Percentiles rank a stretch among this genome's conserved stretches.
Evolutionary conservation across 2,329 filamentous ascomycete species (phyloP).

Genomic region (Blumeria hordei): DNA sequence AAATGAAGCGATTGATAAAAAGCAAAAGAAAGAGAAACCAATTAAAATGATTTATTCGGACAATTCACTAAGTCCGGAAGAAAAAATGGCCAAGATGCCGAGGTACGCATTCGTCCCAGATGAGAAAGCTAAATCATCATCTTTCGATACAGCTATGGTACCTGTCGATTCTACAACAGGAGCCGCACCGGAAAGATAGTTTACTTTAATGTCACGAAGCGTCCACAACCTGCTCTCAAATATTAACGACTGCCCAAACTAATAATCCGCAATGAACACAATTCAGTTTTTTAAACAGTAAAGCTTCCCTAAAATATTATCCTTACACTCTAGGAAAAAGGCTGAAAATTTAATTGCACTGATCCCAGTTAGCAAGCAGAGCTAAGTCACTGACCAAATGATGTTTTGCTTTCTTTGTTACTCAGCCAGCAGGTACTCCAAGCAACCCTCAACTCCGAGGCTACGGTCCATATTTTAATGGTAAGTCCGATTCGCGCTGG

Average conservation of each 20-base stretch:
- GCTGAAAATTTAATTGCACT: slow-evolving; percentile 1
- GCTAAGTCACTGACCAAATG: slow-evolving; percentile 11
- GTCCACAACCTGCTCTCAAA: background rate
- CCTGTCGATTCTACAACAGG: slow-evolving; percentile 10
- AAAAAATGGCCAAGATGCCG: slow-evolving; percentile 60
- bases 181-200: slow-evolving; percentile 4
- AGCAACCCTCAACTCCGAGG: background rate
- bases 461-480: background rate
- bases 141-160: slow-evolving; percentile 9
- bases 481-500: slow-evolving; percentile 1
- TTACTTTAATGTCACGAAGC: background rate
- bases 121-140: slow-evolving; percentile 14
- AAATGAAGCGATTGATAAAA: slow-evolving; percentile 30
- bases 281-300: slow-evolving; percentile 2
- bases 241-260: too few species aligned
- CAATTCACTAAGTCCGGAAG: slow-evolving; percentile 59
- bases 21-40: slow-evolving; percentile 39
- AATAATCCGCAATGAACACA: background rate
- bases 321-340: slow-evolving; percentile 1
- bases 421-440: background rate
- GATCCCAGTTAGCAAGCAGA: slow-evolving; percentile 6
- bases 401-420: background rate
- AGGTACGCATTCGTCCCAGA: slow-evolving; percentile 44
- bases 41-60: slow-evolving; percentile 65
- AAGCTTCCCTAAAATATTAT: background rate